These are phyloP conservation scores for Phytophthora colocasiae DNA, from an alignment of 352 stramenopile species.

Conservation along the genomic window DNA sequence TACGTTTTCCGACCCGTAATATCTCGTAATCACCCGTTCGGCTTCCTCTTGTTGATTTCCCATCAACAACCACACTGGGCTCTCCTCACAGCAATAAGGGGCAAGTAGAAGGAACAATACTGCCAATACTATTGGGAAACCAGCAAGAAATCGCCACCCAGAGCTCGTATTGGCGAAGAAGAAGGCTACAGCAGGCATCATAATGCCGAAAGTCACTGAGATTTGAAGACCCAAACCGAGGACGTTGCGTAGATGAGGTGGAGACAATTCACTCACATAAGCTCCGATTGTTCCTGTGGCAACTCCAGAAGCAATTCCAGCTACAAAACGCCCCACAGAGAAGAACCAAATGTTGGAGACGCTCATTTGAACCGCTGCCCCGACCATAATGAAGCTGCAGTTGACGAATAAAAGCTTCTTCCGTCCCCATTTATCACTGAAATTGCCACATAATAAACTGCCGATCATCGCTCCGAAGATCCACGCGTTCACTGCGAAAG, in stretches of 20 bases:
- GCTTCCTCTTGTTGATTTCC: conserved; percentile 31
- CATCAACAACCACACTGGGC: conserved; percentile 48
- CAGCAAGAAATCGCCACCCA: conserved; percentile 53
- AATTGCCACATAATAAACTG: conserved; percentile 44
- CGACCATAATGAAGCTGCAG: conserved; percentile 45
- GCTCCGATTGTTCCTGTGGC: conserved; percentile 39
- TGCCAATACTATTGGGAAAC: conserved; percentile 55
- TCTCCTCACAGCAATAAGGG: conserved; percentile 53
- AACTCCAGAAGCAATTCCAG: conserved; percentile 45
- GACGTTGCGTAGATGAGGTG: conserved; percentile 41
- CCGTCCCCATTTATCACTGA: conserved; percentile 30
- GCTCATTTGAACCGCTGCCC: conserved; percentile 36
- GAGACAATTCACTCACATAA: conserved; percentile 52
- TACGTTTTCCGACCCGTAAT: conserved; percentile 41
- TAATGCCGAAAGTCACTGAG: conserved; percentile 52
- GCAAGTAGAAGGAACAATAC: conserved; percentile 48
- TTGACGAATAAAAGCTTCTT: conserved; percentile 30
- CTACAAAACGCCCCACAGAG: conserved; percentile 41
- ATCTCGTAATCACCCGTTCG: conserved; percentile 22
- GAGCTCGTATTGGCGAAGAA: conserved; percentile 59
- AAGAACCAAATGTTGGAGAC: conserved; percentile 41
- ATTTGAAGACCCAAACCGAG: conserved; percentile 49
- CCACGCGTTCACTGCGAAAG: conserved; percentile 46
- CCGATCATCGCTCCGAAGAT: conserved; percentile 67
- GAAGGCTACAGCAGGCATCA: conserved; percentile 53